Conservation (phyloP, 2,329 filamentous ascomycete genomes). For the Eurotiales sp. region DNA sequence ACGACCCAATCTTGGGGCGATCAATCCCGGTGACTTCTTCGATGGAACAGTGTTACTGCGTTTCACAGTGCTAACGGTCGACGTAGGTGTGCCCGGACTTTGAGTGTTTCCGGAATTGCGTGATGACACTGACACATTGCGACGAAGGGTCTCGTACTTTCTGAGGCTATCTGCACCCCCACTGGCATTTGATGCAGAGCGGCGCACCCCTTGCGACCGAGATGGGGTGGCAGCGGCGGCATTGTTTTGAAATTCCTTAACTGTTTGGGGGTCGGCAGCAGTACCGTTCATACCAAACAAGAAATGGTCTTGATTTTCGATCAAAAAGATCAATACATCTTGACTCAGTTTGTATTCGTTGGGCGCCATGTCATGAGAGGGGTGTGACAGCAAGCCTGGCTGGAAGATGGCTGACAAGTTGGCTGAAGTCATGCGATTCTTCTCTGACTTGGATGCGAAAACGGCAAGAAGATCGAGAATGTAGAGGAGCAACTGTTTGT, state of each 20-base stretch:
- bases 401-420: constrained; percentile 98
- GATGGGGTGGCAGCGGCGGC: constrained; percentile 33
- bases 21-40: constrained; percentile 73
- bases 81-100: constrained; percentile 61
- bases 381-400: constrained; percentile 91
- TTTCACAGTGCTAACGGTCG: constrained; percentile 56
- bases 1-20: constrained; percentile 63
- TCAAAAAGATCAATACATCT: constrained; percentile 94
- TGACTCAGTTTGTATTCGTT: constrained; percentile 93
- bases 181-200: constrained; percentile 84
- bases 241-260: constrained; percentile 68
- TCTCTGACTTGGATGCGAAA: constrained; percentile 92
- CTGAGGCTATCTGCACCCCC: constrained; percentile 83
- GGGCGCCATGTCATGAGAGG: constrained; percentile 90
- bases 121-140: constrained; percentile 93
- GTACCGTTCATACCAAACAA: constrained; percentile 97
- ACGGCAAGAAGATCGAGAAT: constrained; percentile 94
- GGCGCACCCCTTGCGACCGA: constrained; percentile 45
- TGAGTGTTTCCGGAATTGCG: constrained; percentile 70
- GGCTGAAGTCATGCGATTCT: constrained; percentile 94
- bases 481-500: constrained; percentile 89
- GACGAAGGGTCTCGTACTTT: constrained; percentile 69
- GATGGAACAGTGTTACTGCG: constrained; percentile 91
- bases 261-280: constrained; percentile 81
- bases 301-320: constrained; percentile 98